These are phyloP conservation scores for Saturnispora halmiae DNA, from an alignment of 805 yeast genomes.

Conservation along the genomic window DNA sequence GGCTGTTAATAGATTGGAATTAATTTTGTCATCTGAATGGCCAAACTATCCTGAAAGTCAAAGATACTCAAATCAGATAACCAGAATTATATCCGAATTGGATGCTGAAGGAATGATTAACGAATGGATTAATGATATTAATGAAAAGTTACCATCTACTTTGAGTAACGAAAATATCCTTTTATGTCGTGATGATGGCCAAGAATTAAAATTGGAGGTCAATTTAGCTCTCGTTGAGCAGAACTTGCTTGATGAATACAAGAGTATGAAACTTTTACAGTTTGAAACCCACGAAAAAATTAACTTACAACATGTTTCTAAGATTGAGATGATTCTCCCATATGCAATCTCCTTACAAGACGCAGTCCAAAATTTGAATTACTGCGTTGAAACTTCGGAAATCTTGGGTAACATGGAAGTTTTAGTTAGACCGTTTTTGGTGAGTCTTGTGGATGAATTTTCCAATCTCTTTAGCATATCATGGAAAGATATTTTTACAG, in stretches of 20 bases:
- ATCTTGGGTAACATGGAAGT: constrained; percentile 7
- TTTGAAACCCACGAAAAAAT: constrained; percentile 3
- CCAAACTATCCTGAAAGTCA: constrained; percentile 55
- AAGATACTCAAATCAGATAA: constrained; percentile 44
- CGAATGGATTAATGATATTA: constrained; percentile 37
- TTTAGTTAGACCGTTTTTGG: constrained; percentile 1
- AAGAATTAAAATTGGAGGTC: constrained; percentile 26
- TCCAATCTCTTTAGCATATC: not conserved
- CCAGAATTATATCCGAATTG: constrained; percentile 36
- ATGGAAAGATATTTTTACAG: constrained; percentile 4
- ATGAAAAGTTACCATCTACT: constrained; percentile 11
- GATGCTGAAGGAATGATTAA: constrained; percentile 35
- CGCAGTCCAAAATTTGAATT: constrained; percentile 3
- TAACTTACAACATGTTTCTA: constrained; percentile 2
- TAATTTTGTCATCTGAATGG: constrained; percentile 56
- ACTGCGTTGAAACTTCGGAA: constrained; percentile 1
- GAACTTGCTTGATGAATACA: constrained; percentile 23
- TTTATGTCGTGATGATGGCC: constrained; percentile 23
- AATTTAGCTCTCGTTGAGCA: constrained; percentile 26
- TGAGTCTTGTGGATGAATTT: not conserved
- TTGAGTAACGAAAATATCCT: constrained; percentile 25
- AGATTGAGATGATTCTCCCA: constrained; percentile 1
- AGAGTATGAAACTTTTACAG: constrained; percentile 12
- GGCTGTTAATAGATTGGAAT: constrained; percentile 37
- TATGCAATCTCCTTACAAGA: constrained; percentile 1